Evolutionary conservation across 73 alveolate genomes (phyloP), one percentile per base, ranked within the genome.

Genomic region (Loxodes magnus): DNA sequence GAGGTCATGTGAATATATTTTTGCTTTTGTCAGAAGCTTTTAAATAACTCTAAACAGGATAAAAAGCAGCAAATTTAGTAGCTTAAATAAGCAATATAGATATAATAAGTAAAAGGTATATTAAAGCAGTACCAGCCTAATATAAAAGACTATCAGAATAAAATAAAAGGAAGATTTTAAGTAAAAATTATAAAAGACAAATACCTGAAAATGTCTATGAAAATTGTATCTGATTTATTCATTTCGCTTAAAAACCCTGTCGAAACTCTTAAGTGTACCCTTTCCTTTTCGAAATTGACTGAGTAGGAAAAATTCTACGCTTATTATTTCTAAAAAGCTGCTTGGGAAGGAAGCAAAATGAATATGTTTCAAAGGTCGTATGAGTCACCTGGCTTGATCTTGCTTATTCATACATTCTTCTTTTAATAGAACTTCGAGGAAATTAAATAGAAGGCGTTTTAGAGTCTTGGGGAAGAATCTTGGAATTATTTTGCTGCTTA

Each of bases 381-480:
- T 71, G 99, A 92, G 64, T 79, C 97, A 35, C 97, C 99, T 14
- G 97, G 93, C 4, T 64, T 92, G 25, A 77, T 88, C 64, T 58
- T 79, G 10, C 81, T 93, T 35, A 75, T 93, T 46, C 84, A 89
- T 58, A 39, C 64, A 39, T 60, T 87, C 44, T 90, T 89, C 71
- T 38, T 85, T 19, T 63, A 56, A 7, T 56, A 77, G 60, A 62
- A 64, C 21, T 26, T 75, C 29, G 70, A 67, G 1, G 50, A 46
- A 10, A 46, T n/a, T n/a, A 46, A 24, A 9, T 49, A n/a, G 15
- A 26, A 31, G 10, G 49, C 26, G 66, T 71, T 23, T n/a, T n/a
- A n/a, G n/a, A 82, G 75, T 15, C 51, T 84, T 14, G 51, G 71
- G 0, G 87, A 79, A 7, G 64, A 43, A 0, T 74, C 79, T 16